Evolutionary conservation across 768 basidiomycete species (phyloP), one percentile per base, ranked within the genome.

Genomic region (Naganishia vaughanmartiniae): DNA sequence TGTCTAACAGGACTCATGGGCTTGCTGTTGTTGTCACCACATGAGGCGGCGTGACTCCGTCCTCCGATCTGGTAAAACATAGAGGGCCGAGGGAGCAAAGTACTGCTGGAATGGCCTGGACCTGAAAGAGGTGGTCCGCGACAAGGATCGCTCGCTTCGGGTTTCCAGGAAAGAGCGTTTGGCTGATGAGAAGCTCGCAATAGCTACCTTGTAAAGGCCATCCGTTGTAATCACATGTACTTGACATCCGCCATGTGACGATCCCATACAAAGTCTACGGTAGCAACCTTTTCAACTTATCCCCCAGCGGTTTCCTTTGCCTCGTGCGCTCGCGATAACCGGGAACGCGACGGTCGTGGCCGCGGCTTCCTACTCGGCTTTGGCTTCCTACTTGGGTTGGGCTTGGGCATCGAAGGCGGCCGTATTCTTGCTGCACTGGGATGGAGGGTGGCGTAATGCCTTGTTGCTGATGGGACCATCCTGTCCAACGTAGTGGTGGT

Each of bases 361-460:
- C 48, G 48, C 9, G 48, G 65, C 21, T 28, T 66, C 24, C 48
- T 36, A 33, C 30, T 53, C 28, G 65, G 65, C 34, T 45, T 66
- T 53, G 65, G 60, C 39, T 63, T 66, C 24, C 48, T 36, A 33
- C 30, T 53, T 15, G 65, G 65, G 24, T 45, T 66, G 34, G 65
- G 60, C 39, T 63, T 63, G 6, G 60, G 60, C 17, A 63, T 24
- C 36, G 60, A 66, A 14, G 65, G 65, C 65, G 65, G 65, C 19
- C 65, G 65, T 53, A 66, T 66, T 24, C 36, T 66, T 45, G 53
- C 28, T 0, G 48, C 48, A 34, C 48, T 66, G 9, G 46, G 65
- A 28, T 66, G 48, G 11, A 54, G 31, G 6, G 65, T 26, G 4
- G 60, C 14, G 30, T 63, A 45, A 12, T 45, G 60, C 28, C 39